These are phyloP conservation scores for Thalassiosira hispida DNA, from an alignment of 352 stramenopile species.

Conservation along the genomic window DNA sequence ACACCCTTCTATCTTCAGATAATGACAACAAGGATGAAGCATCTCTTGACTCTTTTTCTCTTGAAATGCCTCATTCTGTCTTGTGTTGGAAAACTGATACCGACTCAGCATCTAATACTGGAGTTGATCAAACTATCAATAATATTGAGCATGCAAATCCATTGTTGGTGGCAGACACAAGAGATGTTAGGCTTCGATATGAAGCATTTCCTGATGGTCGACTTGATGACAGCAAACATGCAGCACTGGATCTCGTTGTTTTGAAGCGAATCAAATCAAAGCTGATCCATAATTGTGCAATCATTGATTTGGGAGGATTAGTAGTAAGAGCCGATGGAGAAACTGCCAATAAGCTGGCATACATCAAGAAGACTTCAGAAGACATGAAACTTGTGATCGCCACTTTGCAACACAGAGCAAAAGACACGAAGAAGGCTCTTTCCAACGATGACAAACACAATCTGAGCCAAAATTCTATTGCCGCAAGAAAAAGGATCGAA, in stretches of 20 bases:
- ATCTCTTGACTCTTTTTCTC: conserved; percentile 19
- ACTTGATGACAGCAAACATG: conserved; percentile 11
- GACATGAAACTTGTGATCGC: conserved; percentile 8
- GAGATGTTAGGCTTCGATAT: conserved; percentile 22
- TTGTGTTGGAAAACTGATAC: conserved; percentile 21
- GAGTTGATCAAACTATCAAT: background rate
- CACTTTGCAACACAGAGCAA: conserved; percentile 25
- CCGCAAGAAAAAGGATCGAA: conserved; percentile 21
- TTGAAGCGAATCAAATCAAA: conserved; percentile 32
- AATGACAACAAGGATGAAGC: conserved; percentile 5
- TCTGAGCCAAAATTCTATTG: conserved; percentile 4
- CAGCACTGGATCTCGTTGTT: conserved; percentile 28
- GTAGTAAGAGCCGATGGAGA: conserved; percentile 32
- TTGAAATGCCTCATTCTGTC: conserved; percentile 12
- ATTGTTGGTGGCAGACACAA: conserved; percentile 3
- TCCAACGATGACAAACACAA: conserved; percentile 3
- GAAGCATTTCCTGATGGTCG: conserved; percentile 11
- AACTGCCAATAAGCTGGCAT: conserved; percentile 14
- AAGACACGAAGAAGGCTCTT: conserved; percentile 21
- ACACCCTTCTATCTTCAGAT: conserved; percentile 9
- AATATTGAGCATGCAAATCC: background rate
- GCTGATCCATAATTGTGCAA: conserved; percentile 4
- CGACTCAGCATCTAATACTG: background rate
- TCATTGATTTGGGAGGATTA: conserved; percentile 25
- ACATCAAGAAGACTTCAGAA: conserved; percentile 18